Base-by-base conservation (phyloP, 1,139 yeast species). In the Kodamaea ohmeri region DNA sequence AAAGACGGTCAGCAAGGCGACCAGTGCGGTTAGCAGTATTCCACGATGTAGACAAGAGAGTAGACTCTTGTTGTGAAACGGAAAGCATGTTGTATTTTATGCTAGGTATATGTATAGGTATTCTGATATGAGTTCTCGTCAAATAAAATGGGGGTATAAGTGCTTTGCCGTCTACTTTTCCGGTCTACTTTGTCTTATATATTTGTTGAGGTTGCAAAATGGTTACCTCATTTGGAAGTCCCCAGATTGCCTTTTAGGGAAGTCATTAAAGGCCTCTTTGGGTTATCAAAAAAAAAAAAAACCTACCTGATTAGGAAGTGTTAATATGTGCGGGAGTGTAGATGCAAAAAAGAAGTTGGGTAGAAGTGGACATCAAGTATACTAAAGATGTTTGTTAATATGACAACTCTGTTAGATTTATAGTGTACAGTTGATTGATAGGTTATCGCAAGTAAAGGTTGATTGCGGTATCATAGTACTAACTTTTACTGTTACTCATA, bases 1-100 rank as follows among this genome's bases (percentile, higher is more conserved):
- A 67, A 40, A 67, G 53, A 40, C 61, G 51, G 11, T 59, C 47
- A 11, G 60, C 52, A 34, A 65, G 61, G 37, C 56, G 53, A 40
- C 60, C 61, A 34, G 55, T 55, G 40, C 58, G 65, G 41, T 52
- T 56, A 40, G 56, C 55, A 39, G 60, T 56, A 4, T 16, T 15
- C 44, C 44, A 40, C 26, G 41, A 35, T 11, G 38, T 13, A 25
- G 13, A 20, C 34, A 40, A 38, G 27, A 34, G 28, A 13, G 7
- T n/a, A 3, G 37, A 25, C 35, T 40, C 41, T n/a, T 28, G 32
- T 11, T n/a, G 31, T n/a, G 39, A 25, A 13, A 33, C 22, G 8
- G 34, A 12, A 13, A 31, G 26, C 34, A 31, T 31, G 4, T 4
- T 30, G 17, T 24, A 24, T 24, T 7, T 20, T 20, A 20, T 6